Conservation (phyloP, 768 basidiomycete genomes). For the Clitopilus hobsonii region DNA sequence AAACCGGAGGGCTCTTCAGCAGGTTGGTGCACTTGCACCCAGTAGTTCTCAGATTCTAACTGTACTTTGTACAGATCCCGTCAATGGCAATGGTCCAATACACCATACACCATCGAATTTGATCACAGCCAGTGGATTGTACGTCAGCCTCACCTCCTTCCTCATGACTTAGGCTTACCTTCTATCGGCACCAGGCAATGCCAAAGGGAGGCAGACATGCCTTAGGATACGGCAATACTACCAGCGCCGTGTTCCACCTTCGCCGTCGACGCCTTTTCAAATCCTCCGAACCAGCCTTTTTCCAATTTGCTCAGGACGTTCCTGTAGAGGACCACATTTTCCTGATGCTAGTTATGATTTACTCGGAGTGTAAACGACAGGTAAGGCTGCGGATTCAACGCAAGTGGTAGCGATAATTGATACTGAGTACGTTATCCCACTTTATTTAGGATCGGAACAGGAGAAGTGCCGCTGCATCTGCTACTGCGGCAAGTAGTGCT, state of each 20-base stretch:
- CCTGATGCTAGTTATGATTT: background rate
- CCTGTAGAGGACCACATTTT: background rate
- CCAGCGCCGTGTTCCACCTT: background rate
- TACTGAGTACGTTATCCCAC: no score
- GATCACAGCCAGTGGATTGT: background rate
- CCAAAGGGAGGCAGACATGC: background rate
- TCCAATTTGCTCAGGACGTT: background rate
- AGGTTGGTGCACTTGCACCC: background rate
- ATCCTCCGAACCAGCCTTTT: background rate
- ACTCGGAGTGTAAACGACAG: background rate
- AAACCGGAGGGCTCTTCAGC: background rate
- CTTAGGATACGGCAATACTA: background rate
- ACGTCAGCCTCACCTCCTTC: background rate
- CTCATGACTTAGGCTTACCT: background rate
- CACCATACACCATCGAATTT: background rate
- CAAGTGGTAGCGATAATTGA: no score
- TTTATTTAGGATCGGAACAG: no score
- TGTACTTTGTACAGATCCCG: background rate
- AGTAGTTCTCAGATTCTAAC: background rate
- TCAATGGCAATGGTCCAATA: background rate
- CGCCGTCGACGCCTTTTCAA: background rate
- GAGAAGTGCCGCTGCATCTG: no score
- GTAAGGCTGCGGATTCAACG: no score
- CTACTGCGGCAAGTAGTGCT: no score
- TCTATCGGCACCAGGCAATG: background rate